A percentile compares a stretch with the other conserved stretches of the same genome.
Evolutionary conservation across 495 filamentous ascomycete genomes (phyloP).

Genomic region (Hypoxylon lienhwacheense): DNA sequence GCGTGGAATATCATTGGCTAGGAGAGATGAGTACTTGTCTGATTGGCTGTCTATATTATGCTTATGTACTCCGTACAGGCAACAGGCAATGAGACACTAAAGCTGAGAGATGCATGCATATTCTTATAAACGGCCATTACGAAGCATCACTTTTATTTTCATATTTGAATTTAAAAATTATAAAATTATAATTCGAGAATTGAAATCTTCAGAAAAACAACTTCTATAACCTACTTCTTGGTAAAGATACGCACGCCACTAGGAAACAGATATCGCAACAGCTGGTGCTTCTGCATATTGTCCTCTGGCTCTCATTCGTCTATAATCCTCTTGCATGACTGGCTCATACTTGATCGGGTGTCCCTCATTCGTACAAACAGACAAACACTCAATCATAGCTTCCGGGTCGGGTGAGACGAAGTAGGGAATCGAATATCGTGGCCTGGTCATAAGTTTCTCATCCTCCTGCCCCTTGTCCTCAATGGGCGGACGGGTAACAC

Average conservation of each 20-base stretch:
- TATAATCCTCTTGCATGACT: constrained; percentile 55
- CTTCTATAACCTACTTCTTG: too few species aligned
- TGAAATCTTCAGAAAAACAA: too few species aligned
- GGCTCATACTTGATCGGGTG: constrained; percentile 56
- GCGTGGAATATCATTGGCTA: constrained; percentile 9
- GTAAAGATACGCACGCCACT: background rate
- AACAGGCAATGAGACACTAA: too few species aligned
- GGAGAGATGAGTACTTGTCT: constrained; percentile 2
- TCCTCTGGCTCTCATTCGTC: constrained; percentile 54
- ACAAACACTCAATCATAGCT: constrained; percentile 58
- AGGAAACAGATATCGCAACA: constrained; percentile 8
- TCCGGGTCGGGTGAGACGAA: constrained; percentile 60
- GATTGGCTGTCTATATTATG: constrained; percentile 9
- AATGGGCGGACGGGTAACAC: constrained; percentile 51
- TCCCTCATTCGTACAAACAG: constrained; percentile 46
- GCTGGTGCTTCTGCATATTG: constrained; percentile 48
- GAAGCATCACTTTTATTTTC: too few species aligned
- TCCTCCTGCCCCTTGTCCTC: constrained; percentile 43
- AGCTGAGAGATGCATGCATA: too few species aligned
- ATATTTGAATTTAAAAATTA: too few species aligned
- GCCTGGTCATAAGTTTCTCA: constrained; percentile 50
- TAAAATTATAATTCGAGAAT: too few species aligned
- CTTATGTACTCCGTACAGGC: background rate
- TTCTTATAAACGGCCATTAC: too few species aligned
- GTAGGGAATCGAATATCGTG: constrained; percentile 65